phyloP scores from a whole-genome alignment of 2,329 filamentous ascomycete species.

The Albophoma yamanashiensis region DNA sequence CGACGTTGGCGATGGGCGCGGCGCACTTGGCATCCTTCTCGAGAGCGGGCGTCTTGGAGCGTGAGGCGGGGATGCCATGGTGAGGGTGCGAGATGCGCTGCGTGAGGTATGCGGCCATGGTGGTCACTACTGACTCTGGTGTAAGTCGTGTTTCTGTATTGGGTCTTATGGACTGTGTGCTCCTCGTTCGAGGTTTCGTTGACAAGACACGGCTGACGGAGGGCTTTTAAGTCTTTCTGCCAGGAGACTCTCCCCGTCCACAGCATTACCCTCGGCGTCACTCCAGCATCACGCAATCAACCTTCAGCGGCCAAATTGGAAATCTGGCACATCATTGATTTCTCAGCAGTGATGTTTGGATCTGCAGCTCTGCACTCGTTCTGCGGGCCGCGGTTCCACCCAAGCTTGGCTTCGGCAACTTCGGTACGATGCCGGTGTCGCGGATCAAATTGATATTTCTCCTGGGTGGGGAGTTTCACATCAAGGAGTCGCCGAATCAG shows the following conservation, averaged over 20 bases:
- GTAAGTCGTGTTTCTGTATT: neutral
- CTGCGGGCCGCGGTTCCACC: neutral
- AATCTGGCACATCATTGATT: neutral
- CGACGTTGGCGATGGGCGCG: conserved; percentile 11
- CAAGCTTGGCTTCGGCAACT: neutral
- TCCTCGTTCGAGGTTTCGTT: neutral
- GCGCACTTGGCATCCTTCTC: conserved; percentile 12
- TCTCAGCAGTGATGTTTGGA: neutral
- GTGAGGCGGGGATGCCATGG: conserved; percentile 14
- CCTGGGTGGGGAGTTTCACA: no score
- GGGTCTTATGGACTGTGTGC: neutral
- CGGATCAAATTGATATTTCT: no score
- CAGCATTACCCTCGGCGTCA: no score
- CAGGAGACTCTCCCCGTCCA: no score
- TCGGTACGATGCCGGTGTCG: neutral
- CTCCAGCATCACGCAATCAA: neutral
- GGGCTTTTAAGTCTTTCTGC: neutral
- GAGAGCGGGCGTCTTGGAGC: conserved; percentile 10
- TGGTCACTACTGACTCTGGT: neutral
- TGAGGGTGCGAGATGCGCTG: conserved; percentile 15
- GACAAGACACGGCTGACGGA: neutral
- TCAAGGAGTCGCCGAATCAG: no score
- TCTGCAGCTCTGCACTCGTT: neutral
- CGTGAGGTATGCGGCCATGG: conserved; percentile 16
- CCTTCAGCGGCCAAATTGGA: neutral